phyloP scores from a whole-genome alignment of 2,329 filamentous ascomycete genomes.

The Trichoderma sp. region DNA sequence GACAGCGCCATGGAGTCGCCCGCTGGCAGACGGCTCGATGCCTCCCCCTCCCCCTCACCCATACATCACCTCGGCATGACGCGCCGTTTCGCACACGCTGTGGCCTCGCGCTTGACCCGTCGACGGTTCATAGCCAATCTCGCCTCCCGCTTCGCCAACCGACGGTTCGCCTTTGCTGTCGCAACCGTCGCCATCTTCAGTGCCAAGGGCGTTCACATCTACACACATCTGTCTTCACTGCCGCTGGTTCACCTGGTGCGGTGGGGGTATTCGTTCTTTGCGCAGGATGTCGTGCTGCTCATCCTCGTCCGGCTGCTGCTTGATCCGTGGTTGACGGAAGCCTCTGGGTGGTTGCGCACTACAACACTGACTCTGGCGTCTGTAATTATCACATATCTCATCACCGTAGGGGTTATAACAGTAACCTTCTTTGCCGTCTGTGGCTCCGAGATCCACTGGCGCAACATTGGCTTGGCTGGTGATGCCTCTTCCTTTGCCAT shows the following conservation, averaged over 20 bases:
- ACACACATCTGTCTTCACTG: constrained; percentile 24
- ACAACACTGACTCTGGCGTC: constrained; percentile 6
- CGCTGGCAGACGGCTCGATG: constrained; percentile 16
- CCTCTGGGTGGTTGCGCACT: background rate
- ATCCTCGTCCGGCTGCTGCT: constrained; percentile 25
- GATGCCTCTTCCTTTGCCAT: constrained; percentile 28
- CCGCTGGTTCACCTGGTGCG: constrained; percentile 21
- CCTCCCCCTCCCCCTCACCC: constrained; percentile 1
- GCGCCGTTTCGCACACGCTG: constrained; percentile 4
- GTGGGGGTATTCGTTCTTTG: constrained; percentile 29
- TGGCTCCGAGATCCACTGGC: constrained; percentile 31
- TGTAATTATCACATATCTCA: constrained; percentile 25
- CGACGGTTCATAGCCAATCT: background rate
- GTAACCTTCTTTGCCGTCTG: constrained; percentile 34
- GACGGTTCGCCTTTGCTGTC: constrained; percentile 25
- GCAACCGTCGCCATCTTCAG: constrained; percentile 24
- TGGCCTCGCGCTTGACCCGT: constrained; percentile 7
- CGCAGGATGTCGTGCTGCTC: constrained; percentile 26
- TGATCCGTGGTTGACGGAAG: background rate
- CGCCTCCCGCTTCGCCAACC: constrained; percentile 12
- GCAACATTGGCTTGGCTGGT: constrained; percentile 28
- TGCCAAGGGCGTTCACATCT: constrained; percentile 27
- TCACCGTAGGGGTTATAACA: constrained; percentile 22
- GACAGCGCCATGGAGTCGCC: constrained; percentile 8
- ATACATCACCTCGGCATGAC: constrained; percentile 1